phyloP scores from a whole-genome alignment of 768 basidiomycete species.

The Lepiota venenata region DNA sequence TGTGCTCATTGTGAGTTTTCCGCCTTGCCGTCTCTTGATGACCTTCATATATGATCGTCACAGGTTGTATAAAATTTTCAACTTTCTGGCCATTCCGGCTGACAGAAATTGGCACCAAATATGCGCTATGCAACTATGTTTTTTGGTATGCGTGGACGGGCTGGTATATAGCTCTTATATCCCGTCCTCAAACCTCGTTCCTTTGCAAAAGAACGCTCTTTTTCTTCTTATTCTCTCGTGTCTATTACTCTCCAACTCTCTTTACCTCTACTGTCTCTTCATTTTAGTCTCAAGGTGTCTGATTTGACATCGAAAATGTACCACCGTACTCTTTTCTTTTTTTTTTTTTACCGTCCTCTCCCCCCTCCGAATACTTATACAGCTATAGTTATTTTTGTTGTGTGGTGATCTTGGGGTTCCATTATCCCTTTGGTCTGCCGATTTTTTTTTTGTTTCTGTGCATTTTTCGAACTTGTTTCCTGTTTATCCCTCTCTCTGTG shows the following conservation, averaged over 20 bases:
- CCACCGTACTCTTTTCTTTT: too few species aligned
- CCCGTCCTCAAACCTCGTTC: background rate
- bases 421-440: background rate
- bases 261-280: background rate
- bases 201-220: background rate
- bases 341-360: too few species aligned
- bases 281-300: background rate
- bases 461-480: slow-evolving; percentile 1
- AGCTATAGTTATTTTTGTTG: too few species aligned
- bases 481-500: background rate
- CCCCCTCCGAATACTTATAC: too few species aligned
- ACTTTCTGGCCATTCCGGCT: background rate
- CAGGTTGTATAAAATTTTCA: background rate
- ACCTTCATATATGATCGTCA: background rate
- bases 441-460: background rate
- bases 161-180: background rate
- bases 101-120: background rate
- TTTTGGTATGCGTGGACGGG: background rate
- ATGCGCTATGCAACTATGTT: background rate
- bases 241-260: background rate
- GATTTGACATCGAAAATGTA: too few species aligned
- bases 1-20: slow-evolving; percentile 7
- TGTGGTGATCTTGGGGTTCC: too few species aligned
- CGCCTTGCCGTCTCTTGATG: background rate
- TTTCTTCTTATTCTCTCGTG: background rate